Percentiles rank a stretch among this genome's conserved stretches.
Evolutionary conservation across 2,329 filamentous ascomycete species (phyloP).

Genomic region (Diatrype stigma): DNA sequence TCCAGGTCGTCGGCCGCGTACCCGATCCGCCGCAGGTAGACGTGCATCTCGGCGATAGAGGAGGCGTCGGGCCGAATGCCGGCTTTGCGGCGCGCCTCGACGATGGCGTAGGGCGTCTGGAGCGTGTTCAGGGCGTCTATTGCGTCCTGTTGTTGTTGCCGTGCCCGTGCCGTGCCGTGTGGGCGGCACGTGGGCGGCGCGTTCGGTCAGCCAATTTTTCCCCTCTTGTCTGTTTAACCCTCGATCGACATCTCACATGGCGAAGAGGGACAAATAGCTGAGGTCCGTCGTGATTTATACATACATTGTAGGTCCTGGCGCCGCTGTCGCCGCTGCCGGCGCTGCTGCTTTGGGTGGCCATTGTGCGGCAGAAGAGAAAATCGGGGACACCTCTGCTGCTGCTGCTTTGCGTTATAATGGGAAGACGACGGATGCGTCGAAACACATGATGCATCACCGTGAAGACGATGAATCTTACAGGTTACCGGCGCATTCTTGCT

Average conservation of each 20-base stretch:
- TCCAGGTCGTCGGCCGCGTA: constrained; percentile 60
- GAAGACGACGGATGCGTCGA: constrained; percentile 14
- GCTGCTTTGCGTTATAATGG: no score
- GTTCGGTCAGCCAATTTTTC: no score
- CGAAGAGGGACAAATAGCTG: no score
- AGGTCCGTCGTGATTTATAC: constrained; percentile 1
- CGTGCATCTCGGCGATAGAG: constrained; percentile 72
- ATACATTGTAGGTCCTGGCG: constrained; percentile 22
- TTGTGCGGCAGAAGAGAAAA: constrained; percentile 16
- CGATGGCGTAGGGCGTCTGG: constrained; percentile 79
- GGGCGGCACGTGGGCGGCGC: no score
- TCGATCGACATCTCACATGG: constrained; percentile 2
- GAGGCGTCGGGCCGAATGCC: constrained; percentile 66
- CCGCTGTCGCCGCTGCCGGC: no score
- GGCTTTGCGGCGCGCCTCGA: constrained; percentile 73
- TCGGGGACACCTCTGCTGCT: constrained; percentile 4
- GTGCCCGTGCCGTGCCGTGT: no score
- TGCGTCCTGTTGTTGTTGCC: constrained; percentile 60
- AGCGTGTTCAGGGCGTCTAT: constrained; percentile 82
- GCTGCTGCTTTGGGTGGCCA: constrained; percentile 10
- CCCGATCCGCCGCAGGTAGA: constrained; percentile 73
- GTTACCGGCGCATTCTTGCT: background rate
- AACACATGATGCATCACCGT: constrained; percentile 26
- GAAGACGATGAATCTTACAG: constrained; percentile 1
- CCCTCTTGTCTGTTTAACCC: constrained; percentile 1